Conservation (phyloP, 305 asterid genomes). For the Coffea humblotiana region DNA sequence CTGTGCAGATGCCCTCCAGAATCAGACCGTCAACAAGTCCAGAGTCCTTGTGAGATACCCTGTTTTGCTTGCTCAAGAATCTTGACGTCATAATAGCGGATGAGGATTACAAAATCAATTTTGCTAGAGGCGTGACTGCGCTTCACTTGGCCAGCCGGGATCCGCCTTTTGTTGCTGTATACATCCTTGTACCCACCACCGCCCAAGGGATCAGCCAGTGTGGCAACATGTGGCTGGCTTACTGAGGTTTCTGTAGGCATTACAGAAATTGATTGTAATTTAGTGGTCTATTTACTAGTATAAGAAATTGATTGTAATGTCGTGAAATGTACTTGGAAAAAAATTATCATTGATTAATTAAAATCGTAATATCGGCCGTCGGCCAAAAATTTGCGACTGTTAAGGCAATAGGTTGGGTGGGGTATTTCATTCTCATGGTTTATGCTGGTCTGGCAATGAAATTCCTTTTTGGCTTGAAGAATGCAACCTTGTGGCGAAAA, state of each 20-base stretch:
- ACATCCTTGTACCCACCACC: not conserved
- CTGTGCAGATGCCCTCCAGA: constrained; percentile 78
- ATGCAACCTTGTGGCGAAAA: no score
- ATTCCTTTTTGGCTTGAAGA: no score
- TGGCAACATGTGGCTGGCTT: not conserved
- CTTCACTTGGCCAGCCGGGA: not conserved
- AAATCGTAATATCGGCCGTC: no score
- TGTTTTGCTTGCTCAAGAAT: not conserved
- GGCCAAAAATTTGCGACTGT: not conserved
- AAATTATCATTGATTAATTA: not conserved
- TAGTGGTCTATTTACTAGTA: not conserved
- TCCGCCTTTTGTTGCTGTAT: not conserved
- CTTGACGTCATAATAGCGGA: no score
- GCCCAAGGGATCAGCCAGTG: not conserved
- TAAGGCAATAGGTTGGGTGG: no score
- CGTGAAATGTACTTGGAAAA: not conserved
- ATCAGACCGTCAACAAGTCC: constrained; percentile 78
- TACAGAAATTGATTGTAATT: not conserved
- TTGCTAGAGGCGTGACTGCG: not conserved
- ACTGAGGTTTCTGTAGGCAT: not conserved
- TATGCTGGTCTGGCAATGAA: no score
- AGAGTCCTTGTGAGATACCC: constrained; percentile 51
- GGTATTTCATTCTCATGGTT: no score
- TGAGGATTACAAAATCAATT: no score
- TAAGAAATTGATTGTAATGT: not conserved